A percentile compares a stretch with the other conserved stretches of the same genome.
These are phyloP conservation scores for Leccinum barrowsii DNA, from an alignment of 768 basidiomycete genomes.

Conservation along the genomic window DNA sequence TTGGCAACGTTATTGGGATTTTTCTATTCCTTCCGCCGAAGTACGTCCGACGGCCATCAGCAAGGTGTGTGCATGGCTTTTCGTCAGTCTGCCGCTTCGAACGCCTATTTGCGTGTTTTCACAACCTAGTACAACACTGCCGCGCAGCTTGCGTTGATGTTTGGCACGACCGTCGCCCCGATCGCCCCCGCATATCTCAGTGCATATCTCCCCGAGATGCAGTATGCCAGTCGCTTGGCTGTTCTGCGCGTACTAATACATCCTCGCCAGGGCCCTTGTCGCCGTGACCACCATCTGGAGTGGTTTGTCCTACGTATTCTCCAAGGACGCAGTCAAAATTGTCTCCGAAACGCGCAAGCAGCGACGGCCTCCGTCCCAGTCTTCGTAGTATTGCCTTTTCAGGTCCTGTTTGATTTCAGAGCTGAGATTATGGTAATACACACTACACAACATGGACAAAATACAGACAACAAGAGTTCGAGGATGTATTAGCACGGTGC, in stretches of 20 bases:
- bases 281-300: conserved; percentile 92
- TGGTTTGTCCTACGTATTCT: conserved; percentile 77
- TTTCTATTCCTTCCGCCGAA: conserved; percentile 92
- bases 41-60: conserved; percentile 92
- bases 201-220: conserved; percentile 58
- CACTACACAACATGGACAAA: conserved; percentile 14
- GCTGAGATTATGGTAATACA: conserved; percentile 18
- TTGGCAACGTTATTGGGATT: conserved; percentile 90
- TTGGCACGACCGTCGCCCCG: conserved; percentile 79
- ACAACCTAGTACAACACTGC: conserved; percentile 77
- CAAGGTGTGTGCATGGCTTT: conserved; percentile 51
- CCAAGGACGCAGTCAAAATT: conserved; percentile 69
- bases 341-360: conserved; percentile 37
- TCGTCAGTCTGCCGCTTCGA: neutral
- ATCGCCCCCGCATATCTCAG: conserved; percentile 60
- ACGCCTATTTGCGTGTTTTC: neutral
- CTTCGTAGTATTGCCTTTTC: conserved; percentile 8
- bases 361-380: conserved; percentile 25
- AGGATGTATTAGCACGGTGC: neutral
- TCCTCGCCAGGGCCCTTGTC: conserved; percentile 65
- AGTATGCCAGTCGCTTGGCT: conserved; percentile 50
- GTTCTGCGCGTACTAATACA: neutral
- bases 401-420: neutral
- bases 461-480: conserved; percentile 17
- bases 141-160: conserved; percentile 90